Evolutionary conservation across 805 yeast species (phyloP).

Genomic region (Trichomonascus vanleenenianus): DNA sequence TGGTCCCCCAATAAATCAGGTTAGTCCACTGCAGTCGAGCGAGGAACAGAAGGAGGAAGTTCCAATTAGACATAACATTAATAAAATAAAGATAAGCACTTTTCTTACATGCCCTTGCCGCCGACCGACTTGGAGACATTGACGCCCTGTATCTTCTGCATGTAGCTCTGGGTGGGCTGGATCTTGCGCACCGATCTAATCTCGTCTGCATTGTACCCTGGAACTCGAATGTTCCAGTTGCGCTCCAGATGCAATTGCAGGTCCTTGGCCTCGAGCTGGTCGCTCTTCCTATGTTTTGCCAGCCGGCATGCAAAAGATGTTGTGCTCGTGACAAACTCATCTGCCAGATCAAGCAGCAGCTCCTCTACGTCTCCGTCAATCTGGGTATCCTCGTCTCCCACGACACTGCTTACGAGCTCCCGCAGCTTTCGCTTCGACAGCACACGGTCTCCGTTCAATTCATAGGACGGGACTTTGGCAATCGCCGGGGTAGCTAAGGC

Average conservation of each 20-base stretch:
- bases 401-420: constrained; percentile 70
- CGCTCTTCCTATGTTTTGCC: constrained; percentile 90
- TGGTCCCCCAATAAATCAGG: too few species aligned
- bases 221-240: constrained; percentile 91
- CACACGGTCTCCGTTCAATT: constrained; percentile 59
- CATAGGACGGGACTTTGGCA: constrained; percentile 71
- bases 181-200: constrained; percentile 46
- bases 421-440: constrained; percentile 82
- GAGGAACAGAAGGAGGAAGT: too few species aligned
- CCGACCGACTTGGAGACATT: constrained; percentile 23
- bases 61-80: too few species aligned
- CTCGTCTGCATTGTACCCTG: constrained; percentile 90
- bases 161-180: constrained; percentile 32
- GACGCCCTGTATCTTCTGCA: constrained; percentile 33
- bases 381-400: constrained; percentile 73
- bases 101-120: constrained; percentile 9
- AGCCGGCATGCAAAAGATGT: constrained; percentile 89
- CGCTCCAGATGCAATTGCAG: constrained; percentile 85
- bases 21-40: too few species aligned
- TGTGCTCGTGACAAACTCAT: constrained; percentile 86
- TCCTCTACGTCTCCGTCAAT: constrained; percentile 96
- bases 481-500: constrained; percentile 70
- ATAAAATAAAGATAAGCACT: background rate
- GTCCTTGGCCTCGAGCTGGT: constrained; percentile 79
- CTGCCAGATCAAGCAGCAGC: constrained; percentile 82